Conservation (phyloP, 345 rosid species). For the Bruguiera parviflora region DNA sequence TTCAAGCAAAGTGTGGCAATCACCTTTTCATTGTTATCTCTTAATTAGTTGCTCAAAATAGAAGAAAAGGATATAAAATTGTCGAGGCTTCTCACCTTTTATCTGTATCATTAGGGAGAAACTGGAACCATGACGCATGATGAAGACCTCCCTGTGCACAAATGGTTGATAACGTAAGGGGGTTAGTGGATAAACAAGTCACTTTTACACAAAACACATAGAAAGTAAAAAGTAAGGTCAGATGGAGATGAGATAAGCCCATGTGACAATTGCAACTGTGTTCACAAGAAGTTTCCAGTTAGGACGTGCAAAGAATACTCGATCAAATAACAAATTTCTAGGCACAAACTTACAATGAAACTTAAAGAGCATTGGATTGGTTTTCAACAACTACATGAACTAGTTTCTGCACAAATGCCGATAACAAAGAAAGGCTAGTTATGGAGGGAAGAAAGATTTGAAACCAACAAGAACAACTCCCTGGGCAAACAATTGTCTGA, state of each 20-base stretch:
- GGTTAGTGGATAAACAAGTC: background rate
- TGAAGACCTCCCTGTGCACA: conserved; percentile 74
- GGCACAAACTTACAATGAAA: too few species aligned
- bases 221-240: background rate
- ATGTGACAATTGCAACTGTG: too few species aligned
- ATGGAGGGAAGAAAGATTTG: too few species aligned
- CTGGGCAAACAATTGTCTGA: too few species aligned
- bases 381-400: too few species aligned
- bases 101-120: conserved; percentile 82
- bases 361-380: too few species aligned
- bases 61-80: background rate
- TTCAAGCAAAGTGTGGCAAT: conserved; percentile 7
- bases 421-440: too few species aligned
- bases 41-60: background rate
- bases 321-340: too few species aligned
- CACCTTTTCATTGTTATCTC: background rate
- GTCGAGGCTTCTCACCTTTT: conserved; percentile 49
- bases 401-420: too few species aligned
- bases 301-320: too few species aligned
- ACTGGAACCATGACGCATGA: conserved; percentile 94
- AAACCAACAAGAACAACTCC: too few species aligned
- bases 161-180: conserved; percentile 9
- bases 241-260: background rate
- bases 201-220: background rate
- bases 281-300: too few species aligned